Evolutionary conservation across 2,329 filamentous ascomycete genomes (phyloP).

Genomic region (Cryphonectria radicalis): DNA sequence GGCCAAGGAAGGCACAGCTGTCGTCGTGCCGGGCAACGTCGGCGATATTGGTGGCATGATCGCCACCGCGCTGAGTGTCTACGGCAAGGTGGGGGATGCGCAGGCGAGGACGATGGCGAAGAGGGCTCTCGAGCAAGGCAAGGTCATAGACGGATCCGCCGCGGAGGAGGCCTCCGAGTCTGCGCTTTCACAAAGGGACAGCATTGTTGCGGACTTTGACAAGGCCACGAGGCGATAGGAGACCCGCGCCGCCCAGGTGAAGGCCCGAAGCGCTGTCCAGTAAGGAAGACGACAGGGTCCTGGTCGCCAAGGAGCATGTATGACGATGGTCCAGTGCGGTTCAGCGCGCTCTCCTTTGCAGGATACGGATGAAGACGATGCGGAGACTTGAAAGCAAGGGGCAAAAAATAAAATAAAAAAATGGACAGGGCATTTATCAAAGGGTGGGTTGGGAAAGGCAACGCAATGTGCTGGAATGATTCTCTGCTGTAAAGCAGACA

Average conservation of each 20-base stretch:
- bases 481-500: constrained; percentile 10
- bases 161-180: constrained; percentile 30
- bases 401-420: neutral
- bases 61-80: constrained; percentile 91
- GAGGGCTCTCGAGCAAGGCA: constrained; percentile 46
- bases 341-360: neutral
- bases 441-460: constrained; percentile 9
- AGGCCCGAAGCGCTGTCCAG: neutral
- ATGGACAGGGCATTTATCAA: constrained; percentile 10
- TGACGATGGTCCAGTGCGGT: neutral
- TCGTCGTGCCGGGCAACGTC: constrained; percentile 95
- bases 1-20: constrained; percentile 92
- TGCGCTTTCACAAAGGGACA: constrained; percentile 30
- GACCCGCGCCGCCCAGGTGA: neutral
- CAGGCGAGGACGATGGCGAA: constrained; percentile 72
- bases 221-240: constrained; percentile 30
- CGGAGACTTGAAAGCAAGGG: neutral
- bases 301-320: constrained; percentile 4
- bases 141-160: constrained; percentile 32
- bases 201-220: constrained; percentile 38
- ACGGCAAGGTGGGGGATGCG: constrained; percentile 85
- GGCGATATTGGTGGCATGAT: constrained; percentile 98
- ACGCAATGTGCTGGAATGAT: neutral
- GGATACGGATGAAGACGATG: neutral
- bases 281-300: constrained; percentile 6